phyloP scores from a whole-genome alignment of 257 asterid species.

The Forsythia viridissima region DNA sequence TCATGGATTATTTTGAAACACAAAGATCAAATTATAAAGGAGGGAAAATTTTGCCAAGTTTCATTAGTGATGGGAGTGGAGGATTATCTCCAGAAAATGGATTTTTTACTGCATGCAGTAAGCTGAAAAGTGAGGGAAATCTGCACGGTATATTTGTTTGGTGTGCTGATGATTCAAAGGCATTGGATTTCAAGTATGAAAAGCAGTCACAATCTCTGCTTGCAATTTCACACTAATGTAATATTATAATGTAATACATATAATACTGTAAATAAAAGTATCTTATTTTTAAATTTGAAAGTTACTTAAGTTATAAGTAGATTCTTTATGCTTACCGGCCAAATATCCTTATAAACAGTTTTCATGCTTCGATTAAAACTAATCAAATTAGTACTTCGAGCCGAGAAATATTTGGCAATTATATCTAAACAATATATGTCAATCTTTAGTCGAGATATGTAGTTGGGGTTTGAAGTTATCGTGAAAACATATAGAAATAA shows the following conservation, averaged over 20 bases:
- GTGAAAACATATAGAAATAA: too few species aligned
- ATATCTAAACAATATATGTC: too few species aligned
- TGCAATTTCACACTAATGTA: conserved; percentile 27
- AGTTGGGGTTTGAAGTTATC: too few species aligned
- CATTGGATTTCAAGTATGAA: conserved; percentile 52
- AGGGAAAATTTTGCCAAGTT: conserved; percentile 63
- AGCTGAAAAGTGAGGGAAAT: conserved; percentile 50
- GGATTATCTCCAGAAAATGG: conserved; percentile 64
- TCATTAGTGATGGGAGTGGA: conserved; percentile 56
- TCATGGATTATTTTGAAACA: conserved; percentile 43
- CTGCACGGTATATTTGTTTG: conserved; percentile 77
- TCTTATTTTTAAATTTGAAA: background rate
- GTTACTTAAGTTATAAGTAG: too few species aligned
- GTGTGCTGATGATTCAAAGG: conserved; percentile 82
- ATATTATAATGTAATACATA: background rate
- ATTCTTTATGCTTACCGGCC: background rate
- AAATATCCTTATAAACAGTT: background rate
- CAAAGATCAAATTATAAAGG: conserved; percentile 57
- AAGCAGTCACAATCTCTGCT: conserved; percentile 42
- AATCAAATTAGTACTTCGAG: background rate
- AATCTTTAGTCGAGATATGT: too few species aligned
- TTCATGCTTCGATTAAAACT: background rate
- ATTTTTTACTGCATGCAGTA: conserved; percentile 55
- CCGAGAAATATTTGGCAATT: background rate
- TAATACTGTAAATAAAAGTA: background rate